phyloP scores from a whole-genome alignment of 2,329 filamentous ascomycete species.

The Ceratocystis variospora region DNA sequence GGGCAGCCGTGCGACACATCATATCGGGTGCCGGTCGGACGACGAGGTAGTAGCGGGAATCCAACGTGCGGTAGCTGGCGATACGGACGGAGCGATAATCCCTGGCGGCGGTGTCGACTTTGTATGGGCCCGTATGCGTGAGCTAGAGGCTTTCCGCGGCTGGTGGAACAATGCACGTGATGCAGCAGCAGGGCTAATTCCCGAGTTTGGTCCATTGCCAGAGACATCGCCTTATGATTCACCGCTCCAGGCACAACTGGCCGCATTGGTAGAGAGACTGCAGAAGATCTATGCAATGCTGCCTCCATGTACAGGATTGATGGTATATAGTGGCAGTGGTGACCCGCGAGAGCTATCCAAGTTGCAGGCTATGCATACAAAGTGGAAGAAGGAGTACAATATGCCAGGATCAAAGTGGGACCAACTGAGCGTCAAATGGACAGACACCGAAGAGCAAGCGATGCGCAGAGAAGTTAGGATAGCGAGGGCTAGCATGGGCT shows the following conservation, averaged over 20 bases:
- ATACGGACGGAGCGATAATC: slow-evolving; percentile 43
- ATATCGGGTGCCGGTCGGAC: slow-evolving; percentile 45
- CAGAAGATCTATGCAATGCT: slow-evolving; percentile 42
- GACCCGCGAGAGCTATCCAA: slow-evolving; percentile 53
- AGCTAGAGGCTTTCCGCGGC: slow-evolving; percentile 50
- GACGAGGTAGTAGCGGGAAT: slow-evolving; percentile 43
- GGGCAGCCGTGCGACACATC: slow-evolving; percentile 41
- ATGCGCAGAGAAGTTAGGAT: slow-evolving; percentile 42
- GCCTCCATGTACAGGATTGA: slow-evolving; percentile 50
- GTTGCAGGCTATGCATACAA: slow-evolving; percentile 45
- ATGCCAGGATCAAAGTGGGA: slow-evolving; percentile 52
- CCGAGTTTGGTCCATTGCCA: slow-evolving; percentile 17
- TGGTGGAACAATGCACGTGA: slow-evolving; percentile 51
- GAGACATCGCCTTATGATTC: slow-evolving; percentile 20
- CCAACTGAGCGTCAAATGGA: slow-evolving; percentile 52
- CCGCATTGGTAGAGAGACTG: slow-evolving; percentile 36
- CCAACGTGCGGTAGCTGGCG: slow-evolving; percentile 45
- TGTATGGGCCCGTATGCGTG: slow-evolving; percentile 51
- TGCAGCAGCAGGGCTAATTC: slow-evolving; percentile 24
- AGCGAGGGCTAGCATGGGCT: slow-evolving; percentile 50
- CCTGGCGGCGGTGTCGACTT: slow-evolving; percentile 50
- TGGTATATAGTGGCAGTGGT: slow-evolving; percentile 52
- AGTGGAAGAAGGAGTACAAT: slow-evolving; percentile 52
- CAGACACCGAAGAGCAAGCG: slow-evolving; percentile 50
- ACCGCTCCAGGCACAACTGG: slow-evolving; percentile 35